phyloP scores from a whole-genome alignment of 306 rosid genomes.

The Amphicarpaea edgeworthii region DNA sequence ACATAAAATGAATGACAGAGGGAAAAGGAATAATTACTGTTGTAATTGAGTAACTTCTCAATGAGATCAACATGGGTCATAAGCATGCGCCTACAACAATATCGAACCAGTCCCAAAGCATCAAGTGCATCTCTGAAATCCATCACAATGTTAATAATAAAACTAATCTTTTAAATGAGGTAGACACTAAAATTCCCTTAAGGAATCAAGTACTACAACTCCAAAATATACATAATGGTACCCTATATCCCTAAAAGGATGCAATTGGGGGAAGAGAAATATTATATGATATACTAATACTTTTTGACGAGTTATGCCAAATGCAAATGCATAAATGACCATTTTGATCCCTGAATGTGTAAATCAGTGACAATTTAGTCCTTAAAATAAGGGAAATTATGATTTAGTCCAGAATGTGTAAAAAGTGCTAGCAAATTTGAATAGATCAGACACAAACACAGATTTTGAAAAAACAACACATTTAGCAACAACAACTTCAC shows the following conservation, averaged over 20 bases:
- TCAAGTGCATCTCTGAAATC: slow-evolving; percentile 87
- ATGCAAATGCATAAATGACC: no score
- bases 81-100: slow-evolving; percentile 95
- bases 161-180: neutral
- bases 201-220: neutral
- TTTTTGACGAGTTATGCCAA: slow-evolving; percentile 12
- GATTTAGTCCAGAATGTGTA: no score
- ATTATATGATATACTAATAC: neutral
- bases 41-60: slow-evolving; percentile 96
- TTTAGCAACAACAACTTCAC: neutral
- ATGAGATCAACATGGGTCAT: slow-evolving; percentile 99
- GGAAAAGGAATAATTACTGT: slow-evolving; percentile 58
- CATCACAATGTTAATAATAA: slow-evolving; percentile 39
- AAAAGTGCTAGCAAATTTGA: no score
- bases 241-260: neutral
- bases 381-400: no score
- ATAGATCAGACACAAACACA: no score
- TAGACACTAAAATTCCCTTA: neutral
- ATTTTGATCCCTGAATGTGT: no score
- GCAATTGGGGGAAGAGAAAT: neutral
- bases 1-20: neutral
- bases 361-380: no score
- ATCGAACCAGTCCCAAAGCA: slow-evolving; percentile 90
- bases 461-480: neutral
- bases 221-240: neutral